Base-by-base conservation (phyloP, 805 yeast genomes). In the Wickerhamomyces bovis region DNA sequence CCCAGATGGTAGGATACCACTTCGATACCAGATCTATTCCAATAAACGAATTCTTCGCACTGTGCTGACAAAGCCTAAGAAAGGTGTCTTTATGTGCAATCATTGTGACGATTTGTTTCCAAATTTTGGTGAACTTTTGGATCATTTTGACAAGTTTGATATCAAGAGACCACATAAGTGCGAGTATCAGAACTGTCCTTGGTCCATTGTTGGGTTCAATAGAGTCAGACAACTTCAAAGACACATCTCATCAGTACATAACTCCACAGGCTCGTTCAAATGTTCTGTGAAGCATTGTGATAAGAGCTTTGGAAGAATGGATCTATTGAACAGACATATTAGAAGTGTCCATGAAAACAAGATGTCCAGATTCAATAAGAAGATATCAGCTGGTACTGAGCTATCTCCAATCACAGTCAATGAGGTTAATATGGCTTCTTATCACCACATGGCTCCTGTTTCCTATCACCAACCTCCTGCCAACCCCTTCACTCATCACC, bases 221-320 rank as follows among this genome's bases (percentile, higher is more conserved):
- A 65, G 61, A 47, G 52, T 59, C 18, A 56, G 67, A 46, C 73
- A 69, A 53, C 54, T 69, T 45, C 54, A 56, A 28, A 57, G 74
- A 5, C 74, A 69, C 49, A 44, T 51, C 4, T 41, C 42, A 15
- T 53, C 61, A 0, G 58, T 60, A 8, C 64, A 60, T 41, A 51
- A 43, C 49, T 56, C 54, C 44, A 50, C 51, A 54, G 64, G 58
- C 61, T 67, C 67, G 18, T 87, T 87, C 58, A 63, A 63, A 21
- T 92, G 99, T 61, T 57, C 66, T 30, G 89, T 97, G 92, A 62
- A 72, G 10, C 84, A 77, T 4, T 92, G 99, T 64, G 76, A 74
- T 19, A 77, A 96, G 39, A 60, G 63, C 35, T 92, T 94, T 58
- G 67, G 77, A 5, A 65, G 59, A 48, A 49, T 53, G 41, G 74